Evolutionary conservation across 2,329 filamentous ascomycete species (phyloP), one percentile per base, ranked within the genome.

Genomic region (Colletotrichum eleusines): DNA sequence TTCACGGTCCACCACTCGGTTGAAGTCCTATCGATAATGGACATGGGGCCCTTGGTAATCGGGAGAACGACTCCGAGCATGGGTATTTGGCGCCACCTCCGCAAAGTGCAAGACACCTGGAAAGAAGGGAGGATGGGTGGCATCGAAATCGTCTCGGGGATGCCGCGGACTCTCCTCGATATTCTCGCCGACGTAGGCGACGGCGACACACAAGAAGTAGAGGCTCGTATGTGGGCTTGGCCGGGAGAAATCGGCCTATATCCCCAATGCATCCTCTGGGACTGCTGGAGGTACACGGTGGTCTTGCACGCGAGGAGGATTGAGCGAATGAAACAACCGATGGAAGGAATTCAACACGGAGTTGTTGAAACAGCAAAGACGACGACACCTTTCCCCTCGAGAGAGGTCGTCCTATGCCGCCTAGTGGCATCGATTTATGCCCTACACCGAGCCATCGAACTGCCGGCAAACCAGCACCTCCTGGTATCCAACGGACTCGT

Each of bases 141-240:
- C n/a, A 74, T 80, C 3, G 79, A 82, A 55, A 77, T 69, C 2
- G 66, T 78, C 3, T 74, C 76, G 5, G 77, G 77, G 1, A 20
- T 78, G 6, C 77, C 77, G 1, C 74, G 77, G 12, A 73, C 69
- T 18, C 73, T 78, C 0, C 67, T 78, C 0, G 77, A 78, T 42
- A 73, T 78, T 8, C 71, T 78, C 26, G 74, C 73, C 2, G 62
- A 69, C 7, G 69, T 78, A 1, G 46, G 42, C 18, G 58, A 69
- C 48, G 50, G 59, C 51, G 60, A 66, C 2, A 33, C 55, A 16
- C 42, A 66, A 4, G 63, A 69, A 11, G 64, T 73, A 2, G 77
- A 78, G 42, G 40, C 51, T 0, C 72, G 69, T 0, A 60, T 78
- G 35, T 64, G 65, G 14, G 50, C 50, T 0, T 78, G 77, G 77